Base-by-base conservation (phyloP, 2,329 filamentous ascomycete genomes). In the Orbilia oligospora region DNA sequence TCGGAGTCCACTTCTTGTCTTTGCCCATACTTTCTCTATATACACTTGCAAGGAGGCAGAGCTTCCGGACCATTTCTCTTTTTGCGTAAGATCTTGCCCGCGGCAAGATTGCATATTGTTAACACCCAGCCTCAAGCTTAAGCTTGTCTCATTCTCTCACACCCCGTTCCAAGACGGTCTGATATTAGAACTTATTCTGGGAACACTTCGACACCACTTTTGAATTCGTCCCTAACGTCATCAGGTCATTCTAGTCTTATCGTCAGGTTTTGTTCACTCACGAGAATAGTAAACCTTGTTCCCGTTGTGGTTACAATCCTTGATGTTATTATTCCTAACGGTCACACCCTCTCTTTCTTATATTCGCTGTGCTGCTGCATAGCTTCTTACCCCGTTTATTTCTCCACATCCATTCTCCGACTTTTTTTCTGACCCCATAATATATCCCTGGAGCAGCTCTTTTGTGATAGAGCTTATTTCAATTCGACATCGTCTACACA, bases 191-290 rank as follows among this genome's bases (percentile, higher is more conserved):
- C 61, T 24, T 44, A 67, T 49, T 67, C 44, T 61, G 22, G 66
- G 48, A 55, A 68, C 68, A 69, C 64, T 33, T 30, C 49, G 30
- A 44, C 67, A 41, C 58, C 67, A 70, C 58, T 53, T 64, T 30
- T 49, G 20, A 58, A 30, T 71, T 72, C 36, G 36, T 49, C 69
- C 53, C 22, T 33, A 65, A 67, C 68, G 69, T 66, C 72, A 71
- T 78, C 68, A 68, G 68, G 69, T 65, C 75, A 78, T 78, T 78
- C 58, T 78, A 71, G 75, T 63, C 53, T 78, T 78, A 78, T 71
- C 69, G 56, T 78, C 75, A 77, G 75, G 61, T 49, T 71, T 30
- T 53, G 51, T 51, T 46, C 46, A 51, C 41, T 66, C 27, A 58
- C 48, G 58, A 48, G 16, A 56, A 65, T 36, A 27, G 58, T 44